Conservation (phyloP, 495 filamentous ascomycete genomes). For the Tuber magnatum region DNA sequence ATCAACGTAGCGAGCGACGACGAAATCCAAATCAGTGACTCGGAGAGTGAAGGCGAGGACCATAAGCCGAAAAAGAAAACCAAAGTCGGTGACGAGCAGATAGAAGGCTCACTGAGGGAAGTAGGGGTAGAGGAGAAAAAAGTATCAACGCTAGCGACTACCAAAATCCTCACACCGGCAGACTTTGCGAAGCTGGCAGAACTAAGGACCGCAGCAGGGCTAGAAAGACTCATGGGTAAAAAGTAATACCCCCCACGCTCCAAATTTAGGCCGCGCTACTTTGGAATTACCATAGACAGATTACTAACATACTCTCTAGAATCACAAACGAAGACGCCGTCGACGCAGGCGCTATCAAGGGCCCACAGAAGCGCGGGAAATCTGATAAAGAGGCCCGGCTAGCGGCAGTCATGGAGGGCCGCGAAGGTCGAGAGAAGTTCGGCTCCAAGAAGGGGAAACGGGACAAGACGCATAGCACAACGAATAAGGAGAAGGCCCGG, state of each 20-base stretch:
- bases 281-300: neutral
- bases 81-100: conserved; percentile 42
- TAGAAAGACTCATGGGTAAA: conserved; percentile 56
- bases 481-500: conserved; percentile 93
- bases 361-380: conserved; percentile 38
- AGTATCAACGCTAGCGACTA: conserved; percentile 38
- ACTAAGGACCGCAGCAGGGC: conserved; percentile 62
- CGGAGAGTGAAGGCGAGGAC: conserved; percentile 56
- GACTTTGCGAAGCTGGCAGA: conserved; percentile 79
- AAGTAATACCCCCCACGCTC: neutral
- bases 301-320: neutral
- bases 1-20: conserved; percentile 80
- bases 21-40: conserved; percentile 68
- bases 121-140: conserved; percentile 23
- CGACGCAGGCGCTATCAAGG: conserved; percentile 57
- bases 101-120: conserved; percentile 1
- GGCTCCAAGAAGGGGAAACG: conserved; percentile 67
- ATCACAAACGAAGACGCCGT: conserved; percentile 52
- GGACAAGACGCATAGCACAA: conserved; percentile 82
- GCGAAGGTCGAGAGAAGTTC: conserved; percentile 39
- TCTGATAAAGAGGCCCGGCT: conserved; percentile 38
- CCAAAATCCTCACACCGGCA: conserved; percentile 34
- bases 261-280: neutral
- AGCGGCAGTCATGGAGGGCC: conserved; percentile 35
- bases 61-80: conserved; percentile 61